Percentiles rank a stretch among this genome's conserved stretches.
Conservation (phyloP, 768 basidiomycete species). For the Macrocybe gigantea region DNA sequence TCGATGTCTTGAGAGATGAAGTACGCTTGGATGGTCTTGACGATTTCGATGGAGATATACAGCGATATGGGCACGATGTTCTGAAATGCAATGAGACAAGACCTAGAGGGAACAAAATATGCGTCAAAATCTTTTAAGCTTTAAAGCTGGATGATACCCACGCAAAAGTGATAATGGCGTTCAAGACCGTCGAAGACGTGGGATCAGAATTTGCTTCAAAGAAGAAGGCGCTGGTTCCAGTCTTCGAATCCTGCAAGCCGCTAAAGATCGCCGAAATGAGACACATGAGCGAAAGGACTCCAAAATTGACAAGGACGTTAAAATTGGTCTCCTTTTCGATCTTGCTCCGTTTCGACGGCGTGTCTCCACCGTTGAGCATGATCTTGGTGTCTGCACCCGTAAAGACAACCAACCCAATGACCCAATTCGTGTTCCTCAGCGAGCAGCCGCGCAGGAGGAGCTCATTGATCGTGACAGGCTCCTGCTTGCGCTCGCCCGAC, state of each 20-base stretch:
- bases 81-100: conserved; percentile 93
- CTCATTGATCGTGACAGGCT: conserved; percentile 86
- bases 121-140: conserved; percentile 1
- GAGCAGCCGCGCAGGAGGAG: conserved; percentile 88
- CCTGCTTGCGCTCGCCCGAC: conserved; percentile 49
- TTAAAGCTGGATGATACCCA: conserved; percentile 34
- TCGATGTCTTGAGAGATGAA: conserved; percentile 95
- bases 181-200: conserved; percentile 54
- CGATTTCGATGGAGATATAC: conserved; percentile 96
- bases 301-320: conserved; percentile 94
- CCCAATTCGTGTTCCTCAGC: conserved; percentile 86
- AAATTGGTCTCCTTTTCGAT: conserved; percentile 99
- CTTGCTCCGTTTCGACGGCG: conserved; percentile 94
- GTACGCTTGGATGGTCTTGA: conserved; percentile 96
- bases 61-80: conserved; percentile 95
- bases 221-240: conserved; percentile 59
- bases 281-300: conserved; percentile 74
- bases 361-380: conserved; percentile 87
- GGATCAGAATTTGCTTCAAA: conserved; percentile 69
- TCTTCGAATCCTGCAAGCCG: conserved; percentile 59
- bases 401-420: conserved; percentile 90
- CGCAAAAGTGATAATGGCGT: conserved; percentile 88
- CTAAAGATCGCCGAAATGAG: conserved; percentile 67
- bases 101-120: conserved; percentile 39
- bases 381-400: conserved; percentile 93